phyloP scores from a whole-genome alignment of 2,329 filamentous ascomycete species.

The Cyphellophora europaea region DNA sequence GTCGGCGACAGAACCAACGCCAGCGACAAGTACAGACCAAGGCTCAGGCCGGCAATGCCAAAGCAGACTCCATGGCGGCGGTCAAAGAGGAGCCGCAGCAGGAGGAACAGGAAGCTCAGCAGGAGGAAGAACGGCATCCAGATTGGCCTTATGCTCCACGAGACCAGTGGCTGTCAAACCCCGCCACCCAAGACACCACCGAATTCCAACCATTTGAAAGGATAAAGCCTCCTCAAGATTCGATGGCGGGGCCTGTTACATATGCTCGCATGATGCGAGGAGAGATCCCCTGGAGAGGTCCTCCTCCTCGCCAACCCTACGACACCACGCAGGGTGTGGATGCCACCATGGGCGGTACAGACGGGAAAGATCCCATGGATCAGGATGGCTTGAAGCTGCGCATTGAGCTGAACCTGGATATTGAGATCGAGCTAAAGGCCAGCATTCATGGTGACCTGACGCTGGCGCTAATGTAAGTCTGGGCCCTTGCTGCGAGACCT shows the following conservation, averaged over 20 bases:
- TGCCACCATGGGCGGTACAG: constrained; percentile 35
- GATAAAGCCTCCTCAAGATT: constrained; percentile 46
- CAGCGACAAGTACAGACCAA: constrained; percentile 12
- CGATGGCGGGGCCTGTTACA: constrained; percentile 48
- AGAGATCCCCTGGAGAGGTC: constrained; percentile 45
- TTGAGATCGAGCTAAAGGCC: constrained; percentile 78
- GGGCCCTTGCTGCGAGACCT: not conserved
- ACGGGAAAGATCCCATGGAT: constrained; percentile 25
- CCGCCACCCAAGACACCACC: constrained; percentile 29
- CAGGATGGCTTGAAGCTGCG: constrained; percentile 52
- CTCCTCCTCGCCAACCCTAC: constrained; percentile 40
- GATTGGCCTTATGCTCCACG: constrained; percentile 4
- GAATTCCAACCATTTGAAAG: constrained; percentile 42
- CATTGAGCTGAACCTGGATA: constrained; percentile 69
- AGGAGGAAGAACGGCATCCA: constrained; percentile 8
- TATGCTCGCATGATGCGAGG: constrained; percentile 43
- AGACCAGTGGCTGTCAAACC: constrained; percentile 16
- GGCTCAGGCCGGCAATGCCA: constrained; percentile 13
- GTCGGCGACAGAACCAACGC: constrained; percentile 19
- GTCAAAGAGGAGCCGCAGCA: constrained; percentile 16
- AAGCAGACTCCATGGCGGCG: constrained; percentile 16
- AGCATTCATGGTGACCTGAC: constrained; percentile 79
- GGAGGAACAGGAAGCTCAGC: constrained; percentile 9
- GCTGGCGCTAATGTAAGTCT: constrained; percentile 66
- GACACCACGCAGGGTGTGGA: constrained; percentile 29